Conservation (phyloP, 176 grass and related monocot genomes). For the Poa annua region DNA sequence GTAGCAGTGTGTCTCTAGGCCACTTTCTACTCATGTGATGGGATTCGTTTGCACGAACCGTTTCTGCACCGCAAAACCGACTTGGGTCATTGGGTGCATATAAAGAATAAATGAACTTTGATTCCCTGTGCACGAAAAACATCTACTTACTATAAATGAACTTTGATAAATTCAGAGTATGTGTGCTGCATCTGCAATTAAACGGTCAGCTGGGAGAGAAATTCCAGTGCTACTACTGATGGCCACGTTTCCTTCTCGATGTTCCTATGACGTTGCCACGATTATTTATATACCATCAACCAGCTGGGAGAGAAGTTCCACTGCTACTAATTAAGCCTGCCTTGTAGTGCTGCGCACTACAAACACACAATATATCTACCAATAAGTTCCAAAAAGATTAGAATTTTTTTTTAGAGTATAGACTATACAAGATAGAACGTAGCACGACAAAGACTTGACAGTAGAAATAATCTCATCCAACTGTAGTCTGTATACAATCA, state of each 20-base stretch:
- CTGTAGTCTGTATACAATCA: no score
- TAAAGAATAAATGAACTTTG: not conserved
- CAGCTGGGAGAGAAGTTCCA: not conserved
- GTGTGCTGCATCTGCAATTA: not conserved
- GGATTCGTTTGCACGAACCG: slow-evolving; percentile 5
- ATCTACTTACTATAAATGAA: not conserved
- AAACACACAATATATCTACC: not conserved
- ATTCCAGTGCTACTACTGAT: not conserved
- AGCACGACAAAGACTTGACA: no score
- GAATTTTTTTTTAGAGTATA: not conserved
- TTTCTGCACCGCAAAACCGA: not conserved
- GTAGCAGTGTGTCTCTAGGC: not conserved
- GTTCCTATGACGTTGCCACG: not conserved
- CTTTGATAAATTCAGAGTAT: no score
- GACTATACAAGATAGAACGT: no score
- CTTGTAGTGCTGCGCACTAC: not conserved
- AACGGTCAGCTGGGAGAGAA: not conserved
- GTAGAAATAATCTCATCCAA: no score
- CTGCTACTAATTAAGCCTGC: not conserved
- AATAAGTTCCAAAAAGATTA: not conserved
- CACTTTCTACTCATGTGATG: slow-evolving; percentile 25
- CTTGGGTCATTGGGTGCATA: not conserved
- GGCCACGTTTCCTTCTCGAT: not conserved
- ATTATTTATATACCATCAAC: no score
- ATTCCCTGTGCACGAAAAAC: not conserved